Percentiles rank a stretch among this genome's conserved stretches.
Evolutionary conservation across 441 rosid genomes (phyloP).

Genomic region (Breynia disticha): DNA sequence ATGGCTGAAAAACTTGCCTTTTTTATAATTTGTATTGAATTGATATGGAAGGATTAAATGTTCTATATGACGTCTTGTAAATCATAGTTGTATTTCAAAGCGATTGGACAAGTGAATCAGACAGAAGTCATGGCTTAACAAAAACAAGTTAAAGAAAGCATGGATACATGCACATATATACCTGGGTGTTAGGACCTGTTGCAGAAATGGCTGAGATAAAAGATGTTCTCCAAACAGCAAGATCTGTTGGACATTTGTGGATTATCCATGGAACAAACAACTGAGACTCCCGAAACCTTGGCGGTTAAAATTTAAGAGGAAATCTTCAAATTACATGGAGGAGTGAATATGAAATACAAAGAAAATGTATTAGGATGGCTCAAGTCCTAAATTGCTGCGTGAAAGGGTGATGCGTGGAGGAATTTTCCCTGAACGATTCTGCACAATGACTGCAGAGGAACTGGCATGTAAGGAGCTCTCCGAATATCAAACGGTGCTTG

Average conservation of each 20-base stretch:
- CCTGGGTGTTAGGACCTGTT: conserved; percentile 75
- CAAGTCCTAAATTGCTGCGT: conserved; percentile 71
- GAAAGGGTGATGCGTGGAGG: conserved; percentile 70
- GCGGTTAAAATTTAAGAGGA: conserved; percentile 60
- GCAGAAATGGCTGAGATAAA: conserved; percentile 27
- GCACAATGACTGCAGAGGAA: conserved; percentile 89
- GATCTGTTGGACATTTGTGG: conserved; percentile 13
- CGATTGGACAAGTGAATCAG: no score
- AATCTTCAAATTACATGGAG: conserved; percentile 69
- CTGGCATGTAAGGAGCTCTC: conserved; percentile 92
- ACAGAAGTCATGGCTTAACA: no score
- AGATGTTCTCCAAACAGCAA: conserved; percentile 12
- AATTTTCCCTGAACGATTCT: conserved; percentile 54
- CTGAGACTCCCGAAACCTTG: conserved; percentile 38
- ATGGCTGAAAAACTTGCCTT: no score
- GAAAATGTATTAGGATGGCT: conserved; percentile 91
- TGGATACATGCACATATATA: no score
- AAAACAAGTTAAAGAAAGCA: no score
- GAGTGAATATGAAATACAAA: conserved; percentile 85
- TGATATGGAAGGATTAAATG: no score
- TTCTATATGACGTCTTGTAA: no score
- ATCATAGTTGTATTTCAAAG: no score
- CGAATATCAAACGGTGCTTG: conserved; percentile 85
- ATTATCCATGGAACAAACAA: conserved; percentile 13
- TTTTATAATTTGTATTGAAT: no score